Evolutionary conservation across 1,139 yeast genomes (phyloP).

Genomic region (Torulaspora globosa): DNA sequence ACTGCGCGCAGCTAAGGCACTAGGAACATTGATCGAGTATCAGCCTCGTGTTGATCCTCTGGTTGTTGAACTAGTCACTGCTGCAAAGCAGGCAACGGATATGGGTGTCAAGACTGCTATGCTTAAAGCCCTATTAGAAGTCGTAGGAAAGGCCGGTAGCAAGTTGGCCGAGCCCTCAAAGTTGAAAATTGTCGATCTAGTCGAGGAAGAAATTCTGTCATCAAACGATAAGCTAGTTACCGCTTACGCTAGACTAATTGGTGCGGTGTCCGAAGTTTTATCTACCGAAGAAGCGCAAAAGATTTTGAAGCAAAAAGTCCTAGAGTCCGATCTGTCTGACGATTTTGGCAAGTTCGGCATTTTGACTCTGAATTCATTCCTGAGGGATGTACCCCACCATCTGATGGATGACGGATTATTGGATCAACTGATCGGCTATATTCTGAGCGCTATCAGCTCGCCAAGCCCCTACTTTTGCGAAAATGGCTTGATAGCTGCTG

Average conservation of each 20-base stretch:
- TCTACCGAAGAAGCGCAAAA: conserved; percentile 60
- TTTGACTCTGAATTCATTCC: conserved; percentile 71
- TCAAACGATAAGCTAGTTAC: conserved; percentile 59
- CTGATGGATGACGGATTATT: conserved; percentile 51
- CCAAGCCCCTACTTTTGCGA: conserved; percentile 60
- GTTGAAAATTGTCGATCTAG: conserved; percentile 62
- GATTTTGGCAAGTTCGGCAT: conserved; percentile 57
- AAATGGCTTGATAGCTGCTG: conserved; percentile 77
- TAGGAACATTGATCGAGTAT: conserved; percentile 79
- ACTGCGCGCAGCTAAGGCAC: conserved; percentile 82
- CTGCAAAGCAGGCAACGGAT: conserved; percentile 58
- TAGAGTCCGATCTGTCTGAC: conserved; percentile 40
- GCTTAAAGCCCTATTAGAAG: conserved; percentile 80
- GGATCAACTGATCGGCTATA: conserved; percentile 47
- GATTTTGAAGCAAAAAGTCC: conserved; percentile 59
- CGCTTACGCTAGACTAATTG: conserved; percentile 74
- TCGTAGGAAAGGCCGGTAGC: conserved; percentile 73
- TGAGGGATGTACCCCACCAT: conserved; percentile 68
- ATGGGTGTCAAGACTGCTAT: conserved; percentile 78
- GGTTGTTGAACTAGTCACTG: conserved; percentile 74
- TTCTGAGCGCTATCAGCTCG: conserved; percentile 47
- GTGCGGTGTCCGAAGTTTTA: conserved; percentile 68
- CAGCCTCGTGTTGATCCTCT: conserved; percentile 95
- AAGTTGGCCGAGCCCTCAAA: conserved; percentile 75
- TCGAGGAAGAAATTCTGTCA: conserved; percentile 64